A percentile compares a stretch with the other conserved stretches of the same genome.
Evolutionary conservation across 306 rosid genomes (phyloP).

Genomic region (Quercus cerris): DNA sequence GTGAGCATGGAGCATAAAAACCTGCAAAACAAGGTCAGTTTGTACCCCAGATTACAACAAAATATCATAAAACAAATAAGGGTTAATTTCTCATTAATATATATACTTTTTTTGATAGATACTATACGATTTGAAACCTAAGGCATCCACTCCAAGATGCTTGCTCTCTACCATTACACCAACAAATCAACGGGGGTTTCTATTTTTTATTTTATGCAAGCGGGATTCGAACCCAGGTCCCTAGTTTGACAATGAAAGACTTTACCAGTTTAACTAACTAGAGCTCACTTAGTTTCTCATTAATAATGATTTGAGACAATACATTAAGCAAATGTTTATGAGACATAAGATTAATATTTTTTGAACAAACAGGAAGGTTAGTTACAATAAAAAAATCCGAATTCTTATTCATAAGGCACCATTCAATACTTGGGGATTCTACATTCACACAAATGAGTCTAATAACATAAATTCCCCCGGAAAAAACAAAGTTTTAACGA

Average conservation of each 20-base stretch:
- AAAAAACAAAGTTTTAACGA: too few species aligned
- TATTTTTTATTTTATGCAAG: too few species aligned
- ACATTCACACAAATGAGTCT: neutral
- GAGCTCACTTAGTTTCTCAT: too few species aligned
- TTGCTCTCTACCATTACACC: too few species aligned
- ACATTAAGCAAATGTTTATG: neutral
- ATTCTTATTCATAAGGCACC: neutral
- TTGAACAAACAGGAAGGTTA: neutral
- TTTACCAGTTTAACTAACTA: too few species aligned
- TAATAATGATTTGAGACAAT: neutral
- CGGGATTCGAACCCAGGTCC: too few species aligned
- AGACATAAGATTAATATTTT: neutral
- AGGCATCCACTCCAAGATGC: too few species aligned
- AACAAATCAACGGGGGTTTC: too few species aligned
- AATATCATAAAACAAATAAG: neutral
- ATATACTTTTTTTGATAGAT: too few species aligned
- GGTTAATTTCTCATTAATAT: too few species aligned
- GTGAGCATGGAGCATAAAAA: conserved; percentile 90
- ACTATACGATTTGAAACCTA: too few species aligned
- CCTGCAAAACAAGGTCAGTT: conserved; percentile 43
- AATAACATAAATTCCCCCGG: neutral
- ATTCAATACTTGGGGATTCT: neutral
- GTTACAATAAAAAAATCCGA: neutral
- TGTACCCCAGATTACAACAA: conserved; percentile 10
- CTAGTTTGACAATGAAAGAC: too few species aligned